These are phyloP conservation scores for Populus hybrid DNA, from an alignment of 441 rosid species.

Conservation along the genomic window DNA sequence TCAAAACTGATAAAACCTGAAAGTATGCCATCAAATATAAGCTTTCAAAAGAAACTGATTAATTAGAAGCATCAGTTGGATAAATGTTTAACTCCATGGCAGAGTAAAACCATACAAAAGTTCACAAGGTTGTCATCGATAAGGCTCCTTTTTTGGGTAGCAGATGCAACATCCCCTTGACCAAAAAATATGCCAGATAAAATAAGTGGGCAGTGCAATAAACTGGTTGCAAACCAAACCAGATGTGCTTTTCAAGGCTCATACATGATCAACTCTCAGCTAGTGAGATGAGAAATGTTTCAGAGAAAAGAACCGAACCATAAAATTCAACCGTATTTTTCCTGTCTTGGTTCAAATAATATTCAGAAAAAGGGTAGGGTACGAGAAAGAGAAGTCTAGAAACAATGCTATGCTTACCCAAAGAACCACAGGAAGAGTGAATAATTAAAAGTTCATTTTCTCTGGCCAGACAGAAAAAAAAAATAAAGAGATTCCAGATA, in stretches of 20 bases:
- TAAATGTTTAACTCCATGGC: not conserved
- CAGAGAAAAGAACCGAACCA: not conserved
- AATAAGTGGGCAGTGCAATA: not conserved
- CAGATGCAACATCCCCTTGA: not conserved
- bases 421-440: not conserved
- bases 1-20: slow-evolving; percentile 74
- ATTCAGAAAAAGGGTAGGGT: not conserved
- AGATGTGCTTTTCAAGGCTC: not conserved
- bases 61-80: not conserved
- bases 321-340: not conserved
- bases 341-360: not conserved
- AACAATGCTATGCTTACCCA: not conserved
- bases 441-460: not conserved
- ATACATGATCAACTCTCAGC: not conserved
- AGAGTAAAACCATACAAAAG: not conserved
- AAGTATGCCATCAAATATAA: not conserved
- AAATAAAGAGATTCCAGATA: not conserved
- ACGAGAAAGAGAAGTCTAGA: not conserved
- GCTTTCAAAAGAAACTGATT: not conserved
- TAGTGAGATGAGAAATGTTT: not conserved
- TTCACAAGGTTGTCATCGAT: not conserved
- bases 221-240: not conserved
- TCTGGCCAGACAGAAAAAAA: not conserved
- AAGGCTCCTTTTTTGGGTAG: not conserved
- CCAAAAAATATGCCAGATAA: not conserved